Base-by-base conservation (phyloP, 2,329 filamentous ascomycete genomes). In the Diaporthe caulivora region DNA sequence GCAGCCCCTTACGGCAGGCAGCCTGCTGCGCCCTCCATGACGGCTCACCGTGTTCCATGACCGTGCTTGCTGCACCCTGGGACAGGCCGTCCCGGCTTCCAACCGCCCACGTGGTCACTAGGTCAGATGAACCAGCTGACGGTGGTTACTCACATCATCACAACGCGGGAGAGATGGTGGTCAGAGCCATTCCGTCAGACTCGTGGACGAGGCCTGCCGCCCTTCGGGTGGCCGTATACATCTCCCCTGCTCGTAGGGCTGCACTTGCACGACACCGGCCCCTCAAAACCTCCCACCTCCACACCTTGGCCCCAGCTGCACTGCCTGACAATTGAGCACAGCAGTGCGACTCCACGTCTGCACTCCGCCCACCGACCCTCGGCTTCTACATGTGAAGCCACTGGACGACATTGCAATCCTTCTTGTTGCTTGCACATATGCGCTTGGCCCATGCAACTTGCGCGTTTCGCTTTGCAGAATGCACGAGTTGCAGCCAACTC, bases 81-180 rank as follows among this genome's bases (percentile, higher is more conserved):
- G 31, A 44, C 40, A 37, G n/a, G 34, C 69, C 42, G 18, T 60
- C 55, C 49, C 29, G 31, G 55, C 44, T 71, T 18, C 55, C 49
- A 62, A 24, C 31, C 44, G 40, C 47, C 69, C 69, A 71, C 69
- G 69, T 71, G 69, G 69, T 71, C 55, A n/a, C 69, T 21, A 40
- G 69, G 53, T 71, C 69, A 60, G 69, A 54, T 62, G 44, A 53
- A 67, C 62, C 44, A 71, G 55, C 55, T 62, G 37, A 62, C 58
- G 4, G 24, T 62, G 17, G 58, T 71, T 53, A 53, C 69, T 62
- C 62, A 67, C 58, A 31, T 62, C 42, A 60, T 17, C 69, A 15
- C 54, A 60, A 47, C 37, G 53, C 53, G 24, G 31, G 18, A 60
- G 29, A 31, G 69, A 62, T 53, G 55, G 58, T 62, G 44, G 55